These are phyloP conservation scores for Sherardia arvensis DNA, from an alignment of 257 asterid species.

Conservation along the genomic window DNA sequence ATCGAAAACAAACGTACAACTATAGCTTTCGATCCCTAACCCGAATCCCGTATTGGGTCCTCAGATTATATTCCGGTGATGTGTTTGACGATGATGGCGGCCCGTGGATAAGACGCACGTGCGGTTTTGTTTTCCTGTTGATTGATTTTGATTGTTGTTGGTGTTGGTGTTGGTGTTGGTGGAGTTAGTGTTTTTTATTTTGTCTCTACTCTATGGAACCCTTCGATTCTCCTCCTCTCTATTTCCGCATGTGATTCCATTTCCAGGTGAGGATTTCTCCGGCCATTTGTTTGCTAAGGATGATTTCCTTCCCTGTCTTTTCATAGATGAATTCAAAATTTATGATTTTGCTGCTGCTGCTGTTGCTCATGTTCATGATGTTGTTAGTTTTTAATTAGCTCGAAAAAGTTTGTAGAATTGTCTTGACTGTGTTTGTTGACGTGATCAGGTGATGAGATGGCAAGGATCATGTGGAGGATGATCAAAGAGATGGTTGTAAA, in stretches of 20 bases:
- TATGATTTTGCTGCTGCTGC: conserved; percentile 3
- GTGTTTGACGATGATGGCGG: conserved; percentile 34
- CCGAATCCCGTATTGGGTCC: neutral
- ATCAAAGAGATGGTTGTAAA: no score
- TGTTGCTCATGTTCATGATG: neutral
- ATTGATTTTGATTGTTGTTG: neutral
- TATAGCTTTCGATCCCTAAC: conserved; percentile 18
- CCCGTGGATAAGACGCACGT: conserved; percentile 20
- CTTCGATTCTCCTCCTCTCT: conserved; percentile 23
- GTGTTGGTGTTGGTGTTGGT: no score
- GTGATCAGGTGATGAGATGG: no score
- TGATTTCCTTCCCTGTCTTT: neutral
- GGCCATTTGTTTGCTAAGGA: neutral
- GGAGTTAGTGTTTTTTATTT: conserved; percentile 5
- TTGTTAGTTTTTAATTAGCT: neutral
- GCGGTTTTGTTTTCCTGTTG: neutral
- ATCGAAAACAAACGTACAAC: conserved; percentile 22
- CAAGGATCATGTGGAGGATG: no score
- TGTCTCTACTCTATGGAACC: conserved; percentile 27
- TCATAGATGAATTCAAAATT: neutral
- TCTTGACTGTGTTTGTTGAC: no score
- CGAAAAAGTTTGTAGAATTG: no score
- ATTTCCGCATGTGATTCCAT: conserved; percentile 13
- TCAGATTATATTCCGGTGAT: conserved; percentile 26
- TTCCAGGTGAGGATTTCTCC: conserved; percentile 29